Conservation (phyloP, 2,329 filamentous ascomycete genomes). For the Colletotrichum sp. region DNA sequence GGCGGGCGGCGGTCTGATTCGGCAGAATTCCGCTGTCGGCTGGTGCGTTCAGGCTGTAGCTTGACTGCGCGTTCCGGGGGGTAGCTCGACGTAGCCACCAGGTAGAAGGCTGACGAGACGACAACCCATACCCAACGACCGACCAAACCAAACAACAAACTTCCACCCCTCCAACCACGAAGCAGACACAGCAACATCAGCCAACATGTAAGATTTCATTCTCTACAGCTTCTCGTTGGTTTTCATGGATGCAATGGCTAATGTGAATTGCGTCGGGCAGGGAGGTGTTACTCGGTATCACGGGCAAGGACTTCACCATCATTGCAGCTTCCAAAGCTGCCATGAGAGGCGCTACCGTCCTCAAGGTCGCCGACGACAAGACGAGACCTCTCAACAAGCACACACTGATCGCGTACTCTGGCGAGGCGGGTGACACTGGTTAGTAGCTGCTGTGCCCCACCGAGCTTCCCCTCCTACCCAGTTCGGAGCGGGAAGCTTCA, state of each 20-base stretch:
- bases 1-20: constrained; percentile 31
- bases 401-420: constrained; percentile 92
- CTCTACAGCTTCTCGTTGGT: background rate
- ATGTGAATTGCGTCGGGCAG: constrained; percentile 47
- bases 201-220: constrained; percentile 31
- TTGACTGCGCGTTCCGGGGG: constrained; percentile 40
- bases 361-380: constrained; percentile 97
- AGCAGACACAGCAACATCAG: constrained; percentile 12
- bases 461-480: background rate
- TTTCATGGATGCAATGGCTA: constrained; percentile 17
- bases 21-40: constrained; percentile 31
- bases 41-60: constrained; percentile 43
- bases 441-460: constrained; percentile 31
- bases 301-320: constrained; percentile 98
- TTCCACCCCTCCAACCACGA: background rate
- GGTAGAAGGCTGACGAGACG: constrained; percentile 18
- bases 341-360: constrained; percentile 95
- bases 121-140: constrained; percentile 3
- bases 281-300: constrained; percentile 98
- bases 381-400: constrained; percentile 91
- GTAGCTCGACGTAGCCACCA: constrained; percentile 13
- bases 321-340: constrained; percentile 97
- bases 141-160: constrained; percentile 4
- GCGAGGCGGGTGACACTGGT: constrained; percentile 96
- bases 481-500: background rate